A percentile compares a stretch with the other conserved stretches of the same genome.
Evolutionary conservation across 257 asterid genomes (phyloP).

Genomic region (Nemophila menziesii): DNA sequence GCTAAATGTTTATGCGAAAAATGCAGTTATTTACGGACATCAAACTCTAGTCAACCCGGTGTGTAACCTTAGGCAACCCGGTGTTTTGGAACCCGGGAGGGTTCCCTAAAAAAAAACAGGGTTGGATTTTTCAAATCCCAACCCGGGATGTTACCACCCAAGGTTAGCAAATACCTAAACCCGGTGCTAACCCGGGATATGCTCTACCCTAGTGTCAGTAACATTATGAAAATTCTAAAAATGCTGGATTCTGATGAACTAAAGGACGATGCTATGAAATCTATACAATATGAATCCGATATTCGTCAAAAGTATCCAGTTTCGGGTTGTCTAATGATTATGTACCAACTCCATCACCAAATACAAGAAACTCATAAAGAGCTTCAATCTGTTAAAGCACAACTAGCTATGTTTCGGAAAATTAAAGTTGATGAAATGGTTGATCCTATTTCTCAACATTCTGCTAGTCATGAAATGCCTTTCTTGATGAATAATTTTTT

Average conservation of each 20-base stretch:
- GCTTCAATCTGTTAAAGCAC: constrained; percentile 12
- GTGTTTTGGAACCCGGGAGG: too few relatives aligned
- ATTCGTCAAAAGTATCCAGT: constrained; percentile 41
- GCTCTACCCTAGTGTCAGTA: too few relatives aligned
- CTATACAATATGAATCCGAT: constrained; percentile 55
- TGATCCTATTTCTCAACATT: constrained; percentile 6
- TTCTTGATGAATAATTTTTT: not conserved
- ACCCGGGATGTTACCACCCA: too few relatives aligned
- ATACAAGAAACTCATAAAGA: constrained; percentile 19
- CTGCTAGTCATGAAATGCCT: constrained; percentile 6
- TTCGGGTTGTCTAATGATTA: constrained; percentile 31
- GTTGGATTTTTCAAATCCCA: too few relatives aligned
- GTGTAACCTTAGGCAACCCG: too few relatives aligned
- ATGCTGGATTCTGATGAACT: constrained; percentile 11
- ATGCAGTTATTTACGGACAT: too few relatives aligned
- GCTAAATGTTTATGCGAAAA: too few relatives aligned
- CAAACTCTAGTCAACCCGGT: too few relatives aligned
- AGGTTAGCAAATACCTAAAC: too few relatives aligned
- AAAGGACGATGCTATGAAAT: constrained; percentile 52
- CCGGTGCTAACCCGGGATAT: too few relatives aligned
- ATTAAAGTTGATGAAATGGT: constrained; percentile 8
- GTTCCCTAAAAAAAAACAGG: too few relatives aligned
- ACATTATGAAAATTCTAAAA: constrained; percentile 26
- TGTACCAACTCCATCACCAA: constrained; percentile 21
- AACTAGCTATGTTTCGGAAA: constrained; percentile 18